These are phyloP conservation scores for Sanghuangporus baumii DNA, from an alignment of 1,284 basidiomycete genomes.

Conservation along the genomic window DNA sequence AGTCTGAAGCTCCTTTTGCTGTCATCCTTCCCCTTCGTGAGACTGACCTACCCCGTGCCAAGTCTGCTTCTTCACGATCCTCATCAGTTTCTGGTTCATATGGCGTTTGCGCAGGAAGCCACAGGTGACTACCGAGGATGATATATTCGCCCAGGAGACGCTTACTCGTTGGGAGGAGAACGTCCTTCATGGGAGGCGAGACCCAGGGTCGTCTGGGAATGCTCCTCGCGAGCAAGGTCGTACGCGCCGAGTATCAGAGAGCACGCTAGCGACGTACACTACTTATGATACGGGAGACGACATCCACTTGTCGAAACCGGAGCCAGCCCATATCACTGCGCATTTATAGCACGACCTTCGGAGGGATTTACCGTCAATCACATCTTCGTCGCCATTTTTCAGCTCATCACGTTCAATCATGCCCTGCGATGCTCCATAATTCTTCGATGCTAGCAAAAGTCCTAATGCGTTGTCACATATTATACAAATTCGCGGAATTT, in stretches of 20 bases:
- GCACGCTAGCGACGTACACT: constrained; percentile 4
- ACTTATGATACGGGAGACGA: neutral
- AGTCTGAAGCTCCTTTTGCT: neutral
- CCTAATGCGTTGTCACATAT: neutral
- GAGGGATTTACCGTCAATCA: neutral
- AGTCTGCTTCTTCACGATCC: constrained; percentile 26
- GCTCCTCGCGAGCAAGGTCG: neutral
- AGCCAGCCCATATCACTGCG: neutral
- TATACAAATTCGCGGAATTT: neutral
- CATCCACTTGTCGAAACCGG: neutral
- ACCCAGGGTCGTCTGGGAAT: neutral
- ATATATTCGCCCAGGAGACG: constrained; percentile 1
- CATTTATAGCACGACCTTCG: constrained; percentile 2
- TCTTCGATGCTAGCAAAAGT: neutral
- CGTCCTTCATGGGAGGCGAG: constrained; percentile 2
- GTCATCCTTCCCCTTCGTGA: neutral
- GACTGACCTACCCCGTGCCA: neutral
- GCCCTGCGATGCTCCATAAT: neutral
- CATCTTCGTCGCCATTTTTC: neutral
- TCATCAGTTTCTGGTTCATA: constrained; percentile 29
- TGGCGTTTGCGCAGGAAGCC: constrained; percentile 15
- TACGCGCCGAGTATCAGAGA: constrained; percentile 2
- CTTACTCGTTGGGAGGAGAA: constrained; percentile 26
- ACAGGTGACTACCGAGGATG: constrained; percentile 2
- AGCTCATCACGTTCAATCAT: neutral